Evolutionary conservation across 257 asterid species (phyloP).

Genomic region (Ajuga chamaepitys): DNA sequence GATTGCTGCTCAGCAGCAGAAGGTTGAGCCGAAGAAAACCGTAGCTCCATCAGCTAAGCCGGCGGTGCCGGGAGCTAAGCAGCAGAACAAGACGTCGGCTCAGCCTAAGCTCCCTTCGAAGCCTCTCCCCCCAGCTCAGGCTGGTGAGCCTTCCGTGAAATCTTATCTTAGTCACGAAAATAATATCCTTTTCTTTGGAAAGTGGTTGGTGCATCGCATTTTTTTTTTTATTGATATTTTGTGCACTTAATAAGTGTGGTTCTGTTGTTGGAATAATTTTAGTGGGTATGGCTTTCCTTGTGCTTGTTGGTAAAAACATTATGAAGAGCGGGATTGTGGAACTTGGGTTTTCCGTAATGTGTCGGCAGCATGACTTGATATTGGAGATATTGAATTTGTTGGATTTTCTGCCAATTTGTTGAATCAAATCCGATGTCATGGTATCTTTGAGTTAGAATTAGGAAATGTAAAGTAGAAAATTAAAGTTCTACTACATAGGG

Average conservation of each 20-base stretch:
- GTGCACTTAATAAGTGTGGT: neutral
- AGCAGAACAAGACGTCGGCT: constrained; percentile 29
- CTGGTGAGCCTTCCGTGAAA: constrained; percentile 35
- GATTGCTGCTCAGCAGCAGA: constrained; percentile 53
- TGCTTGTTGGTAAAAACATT: neutral
- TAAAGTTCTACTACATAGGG: neutral
- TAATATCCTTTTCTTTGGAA: neutral
- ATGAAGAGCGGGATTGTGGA: neutral
- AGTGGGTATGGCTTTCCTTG: neutral
- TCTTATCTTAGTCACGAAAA: neutral
- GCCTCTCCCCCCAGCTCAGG: constrained; percentile 74
- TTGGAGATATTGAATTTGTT: neutral
- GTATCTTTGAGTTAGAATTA: neutral
- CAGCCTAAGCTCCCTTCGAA: constrained; percentile 59
- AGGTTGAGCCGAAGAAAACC: constrained; percentile 47
- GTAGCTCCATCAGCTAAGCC: constrained; percentile 26
- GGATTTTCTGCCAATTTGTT: neutral
- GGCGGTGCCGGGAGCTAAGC: constrained; percentile 16
- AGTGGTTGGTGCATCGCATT: neutral
- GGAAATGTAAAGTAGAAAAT: neutral
- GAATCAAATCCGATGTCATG: neutral
- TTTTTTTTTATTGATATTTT: neutral
- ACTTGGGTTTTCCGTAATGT: neutral
- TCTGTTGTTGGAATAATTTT: neutral
- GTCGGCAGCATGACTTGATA: too few relatives aligned